Evolutionary conservation across 2,329 filamentous ascomycete species (phyloP), one percentile per base, ranked within the genome.

Genomic region (Sphaerostilbella broomeana): DNA sequence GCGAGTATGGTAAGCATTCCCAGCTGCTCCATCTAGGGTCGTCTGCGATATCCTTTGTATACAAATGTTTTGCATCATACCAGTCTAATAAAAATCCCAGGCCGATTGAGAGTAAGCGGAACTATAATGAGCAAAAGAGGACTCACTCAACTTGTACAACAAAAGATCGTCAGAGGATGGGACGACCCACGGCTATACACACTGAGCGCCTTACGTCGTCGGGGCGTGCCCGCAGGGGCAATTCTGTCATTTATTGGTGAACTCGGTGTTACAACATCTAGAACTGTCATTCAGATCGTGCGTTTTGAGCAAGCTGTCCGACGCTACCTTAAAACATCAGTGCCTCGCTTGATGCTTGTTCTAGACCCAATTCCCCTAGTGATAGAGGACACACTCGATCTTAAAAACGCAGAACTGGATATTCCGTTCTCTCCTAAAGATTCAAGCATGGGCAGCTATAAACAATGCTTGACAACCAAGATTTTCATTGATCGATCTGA

Each of bases 111-210:
- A 49, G 74, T 95, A 21, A 81, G 78, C 8, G 88, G 89, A 12
- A 94, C 89, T 0, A 81, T 95, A 38, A 73, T 95, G 45, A 89
- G 83, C 22, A 95, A 97, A 68, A 76, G 90, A 41, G 82, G 85
- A 54, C 83, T 95, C 45, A 75, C 80, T 46, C 82, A 84, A 63
- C 68, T 95, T 4, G 86, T 95, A 2, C 74, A 81, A 30, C 76
- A 84, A 35, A 77, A 79, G n/a, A 72, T 81, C 47, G 89, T 97
- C 7, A 77, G 84, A 25, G 86, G 78, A 39, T 95, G 89, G 87
- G 86, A 95, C 51, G 90, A 95, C 53, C 90, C 90, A 9, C 77
- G 90, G 22, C 71, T 97, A 4, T 95, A 86, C 64, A 95, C 89
- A 1, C 69, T 95, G 13, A 87, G 90, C 44, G 87, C 78, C 1